phyloP scores from a whole-genome alignment of 495 filamentous ascomycete genomes.

The Hyaloscypha hepaticicola region DNA sequence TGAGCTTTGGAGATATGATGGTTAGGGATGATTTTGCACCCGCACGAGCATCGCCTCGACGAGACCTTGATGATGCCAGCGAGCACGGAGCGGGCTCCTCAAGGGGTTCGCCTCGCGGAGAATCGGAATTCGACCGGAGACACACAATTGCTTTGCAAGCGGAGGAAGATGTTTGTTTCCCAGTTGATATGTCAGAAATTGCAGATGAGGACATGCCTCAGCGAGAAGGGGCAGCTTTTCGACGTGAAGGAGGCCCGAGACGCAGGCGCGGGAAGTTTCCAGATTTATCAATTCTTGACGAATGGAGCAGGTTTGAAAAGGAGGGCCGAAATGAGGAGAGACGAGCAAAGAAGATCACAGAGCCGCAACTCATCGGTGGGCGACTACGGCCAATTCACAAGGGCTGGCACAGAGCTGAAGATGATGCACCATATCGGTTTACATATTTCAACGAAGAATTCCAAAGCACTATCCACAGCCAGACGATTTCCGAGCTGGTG shows the following conservation, averaged over 20 bases:
- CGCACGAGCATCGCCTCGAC: conserved; percentile 36
- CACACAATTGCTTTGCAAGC: conserved; percentile 54
- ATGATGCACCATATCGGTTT: conserved; percentile 90
- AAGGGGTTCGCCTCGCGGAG: conserved; percentile 27
- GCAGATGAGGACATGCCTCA: conserved; percentile 68
- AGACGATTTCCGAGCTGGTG: conserved; percentile 87
- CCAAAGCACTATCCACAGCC: conserved; percentile 88
- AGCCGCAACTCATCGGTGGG: conserved; percentile 88
- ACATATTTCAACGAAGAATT: conserved; percentile 99
- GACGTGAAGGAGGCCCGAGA: conserved; percentile 42
- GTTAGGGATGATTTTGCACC: conserved; percentile 56
- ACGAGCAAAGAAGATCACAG: conserved; percentile 88
- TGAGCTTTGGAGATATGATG: conserved; percentile 80
- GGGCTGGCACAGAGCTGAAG: conserved; percentile 82
- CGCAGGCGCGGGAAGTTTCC: conserved; percentile 56
- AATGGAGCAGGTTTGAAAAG: conserved; percentile 90
- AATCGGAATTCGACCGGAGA: conserved; percentile 42
- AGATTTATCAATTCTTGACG: conserved; percentile 71
- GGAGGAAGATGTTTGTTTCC: conserved; percentile 92
- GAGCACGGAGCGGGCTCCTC: conserved; percentile 45
- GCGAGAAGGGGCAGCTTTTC: conserved; percentile 34
- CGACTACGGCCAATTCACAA: conserved; percentile 77
- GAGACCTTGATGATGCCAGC: conserved; percentile 47
- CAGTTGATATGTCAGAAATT: conserved; percentile 73
- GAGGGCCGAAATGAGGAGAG: conserved; percentile 83